Evolutionary conservation across 2,329 filamentous ascomycete genomes (phyloP).

Genomic region (Aspergillus udagawae): DNA sequence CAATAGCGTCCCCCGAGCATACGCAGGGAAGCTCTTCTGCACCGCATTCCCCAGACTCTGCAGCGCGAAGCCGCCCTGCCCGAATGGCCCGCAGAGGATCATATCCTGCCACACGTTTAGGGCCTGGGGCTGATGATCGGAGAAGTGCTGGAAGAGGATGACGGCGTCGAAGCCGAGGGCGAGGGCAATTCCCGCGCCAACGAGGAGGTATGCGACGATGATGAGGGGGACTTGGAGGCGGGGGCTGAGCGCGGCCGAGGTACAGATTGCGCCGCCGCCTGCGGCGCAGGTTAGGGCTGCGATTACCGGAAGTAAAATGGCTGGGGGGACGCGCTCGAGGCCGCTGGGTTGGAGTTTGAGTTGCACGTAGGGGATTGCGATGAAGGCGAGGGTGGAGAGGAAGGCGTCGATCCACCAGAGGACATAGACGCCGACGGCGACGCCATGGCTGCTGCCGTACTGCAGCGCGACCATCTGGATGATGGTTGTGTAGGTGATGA

Average conservation of each 20-base stretch:
- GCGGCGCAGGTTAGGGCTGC: constrained; percentile 39
- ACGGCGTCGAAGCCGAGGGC: constrained; percentile 30
- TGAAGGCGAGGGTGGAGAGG: constrained; percentile 29
- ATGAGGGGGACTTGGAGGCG: constrained; percentile 36
- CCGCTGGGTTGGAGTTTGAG: constrained; percentile 35
- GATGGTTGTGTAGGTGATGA: constrained; percentile 34
- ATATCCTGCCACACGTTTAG: constrained; percentile 35
- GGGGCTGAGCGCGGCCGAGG: constrained; percentile 20
- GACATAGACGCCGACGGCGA: constrained; percentile 29
- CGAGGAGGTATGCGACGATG: constrained; percentile 39
- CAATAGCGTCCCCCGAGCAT: constrained; percentile 32
- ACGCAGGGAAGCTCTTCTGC: constrained; percentile 26
- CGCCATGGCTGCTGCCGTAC: constrained; percentile 20
- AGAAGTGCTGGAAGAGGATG: constrained; percentile 31
- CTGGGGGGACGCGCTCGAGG: constrained; percentile 31
- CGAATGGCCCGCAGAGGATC: constrained; percentile 40
- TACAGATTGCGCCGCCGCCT: constrained; percentile 35
- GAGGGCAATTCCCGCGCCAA: constrained; percentile 32
- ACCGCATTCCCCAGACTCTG: constrained; percentile 36
- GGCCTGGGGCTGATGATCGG: constrained; percentile 16
- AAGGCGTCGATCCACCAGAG: constrained; percentile 41
- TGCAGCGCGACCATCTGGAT: constrained; percentile 48
- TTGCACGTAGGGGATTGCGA: constrained; percentile 33
- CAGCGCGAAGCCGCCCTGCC: constrained; percentile 39
- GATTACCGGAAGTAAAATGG: constrained; percentile 37